phyloP scores from a whole-genome alignment of 257 asterid species.

The Fraxinus americana region DNA sequence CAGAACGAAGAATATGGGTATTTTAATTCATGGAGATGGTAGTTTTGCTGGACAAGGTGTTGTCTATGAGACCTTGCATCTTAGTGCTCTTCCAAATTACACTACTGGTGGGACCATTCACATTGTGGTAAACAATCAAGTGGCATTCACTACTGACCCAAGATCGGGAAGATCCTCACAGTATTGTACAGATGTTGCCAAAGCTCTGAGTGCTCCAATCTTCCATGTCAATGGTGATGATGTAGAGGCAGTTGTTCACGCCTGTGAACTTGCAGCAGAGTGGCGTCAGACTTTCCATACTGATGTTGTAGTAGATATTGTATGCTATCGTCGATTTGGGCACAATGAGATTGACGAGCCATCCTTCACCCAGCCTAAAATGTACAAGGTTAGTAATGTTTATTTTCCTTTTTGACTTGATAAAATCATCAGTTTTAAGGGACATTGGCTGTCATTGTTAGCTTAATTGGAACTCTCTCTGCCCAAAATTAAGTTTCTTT shows the following conservation, averaged over 20 bases:
- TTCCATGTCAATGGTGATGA: conserved; percentile 98
- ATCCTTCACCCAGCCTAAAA: conserved; percentile 91
- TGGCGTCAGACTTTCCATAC: conserved; percentile 97
- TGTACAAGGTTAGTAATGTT: conserved; percentile 66
- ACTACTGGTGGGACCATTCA: conserved; percentile 97
- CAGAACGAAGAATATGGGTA: conserved; percentile 81
- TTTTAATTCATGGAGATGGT: conserved; percentile 94
- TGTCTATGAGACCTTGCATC: conserved; percentile 96
- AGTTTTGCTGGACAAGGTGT: conserved; percentile 99
- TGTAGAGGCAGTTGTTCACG: conserved; percentile 92
- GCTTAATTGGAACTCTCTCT: background rate
- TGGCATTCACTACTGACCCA: conserved; percentile 96
- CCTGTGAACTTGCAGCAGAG: conserved; percentile 96
- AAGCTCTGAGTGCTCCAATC: conserved; percentile 89
- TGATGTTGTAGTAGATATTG: conserved; percentile 92
- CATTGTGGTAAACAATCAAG: conserved; percentile 96
- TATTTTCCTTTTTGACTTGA: conserved; percentile 13
- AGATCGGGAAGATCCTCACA: conserved; percentile 91
- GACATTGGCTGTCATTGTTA: background rate
- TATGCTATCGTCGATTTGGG: conserved; percentile 94
- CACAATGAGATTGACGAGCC: conserved; percentile 98
- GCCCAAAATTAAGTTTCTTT: conserved; percentile 10
- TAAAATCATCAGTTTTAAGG: background rate
- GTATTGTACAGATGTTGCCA: conserved; percentile 98
- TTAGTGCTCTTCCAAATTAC: conserved; percentile 96